phyloP scores from a whole-genome alignment of 2,329 filamentous ascomycete genomes.

The Exophiala spinifera region DNA sequence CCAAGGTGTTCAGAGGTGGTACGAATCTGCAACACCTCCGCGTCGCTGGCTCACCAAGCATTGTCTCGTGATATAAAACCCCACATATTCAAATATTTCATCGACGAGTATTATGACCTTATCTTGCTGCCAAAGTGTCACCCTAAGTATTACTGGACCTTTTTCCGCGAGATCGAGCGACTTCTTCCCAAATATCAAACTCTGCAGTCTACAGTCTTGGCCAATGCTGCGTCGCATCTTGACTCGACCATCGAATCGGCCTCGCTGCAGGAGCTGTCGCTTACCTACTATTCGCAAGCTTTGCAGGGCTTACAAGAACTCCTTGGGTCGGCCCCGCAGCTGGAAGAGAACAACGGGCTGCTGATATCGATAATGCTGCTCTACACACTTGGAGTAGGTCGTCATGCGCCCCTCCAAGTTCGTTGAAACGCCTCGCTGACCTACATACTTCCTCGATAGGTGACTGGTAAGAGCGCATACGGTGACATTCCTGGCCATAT shows the following conservation, averaged over 20 bases:
- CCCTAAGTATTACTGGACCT: background rate
- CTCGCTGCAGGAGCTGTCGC: background rate
- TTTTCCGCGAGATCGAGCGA: background rate
- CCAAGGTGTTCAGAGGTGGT: no score
- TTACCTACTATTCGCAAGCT: slow-evolving; percentile 1
- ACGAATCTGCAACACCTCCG: no score
- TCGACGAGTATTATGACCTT: slow-evolving; percentile 5
- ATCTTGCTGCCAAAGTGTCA: slow-evolving; percentile 6
- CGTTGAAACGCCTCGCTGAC: background rate
- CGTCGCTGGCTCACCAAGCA: no score
- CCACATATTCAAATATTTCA: background rate
- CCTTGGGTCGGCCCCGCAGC: background rate
- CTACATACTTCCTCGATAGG: background rate
- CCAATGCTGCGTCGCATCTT: background rate
- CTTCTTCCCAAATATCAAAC: no score
- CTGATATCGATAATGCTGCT: slow-evolving; percentile 5
- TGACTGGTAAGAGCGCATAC: no score
- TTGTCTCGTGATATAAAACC: background rate
- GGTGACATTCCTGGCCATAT: no score
- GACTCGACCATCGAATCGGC: background rate
- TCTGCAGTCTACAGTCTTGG: no score
- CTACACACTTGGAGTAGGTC: slow-evolving; percentile 2
- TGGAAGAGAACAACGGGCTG: slow-evolving; percentile 1
- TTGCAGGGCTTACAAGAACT: background rate
- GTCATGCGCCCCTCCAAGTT: background rate